Conservation (phyloP, 495 filamentous ascomycete genomes). For the Cercophora scortea region DNA sequence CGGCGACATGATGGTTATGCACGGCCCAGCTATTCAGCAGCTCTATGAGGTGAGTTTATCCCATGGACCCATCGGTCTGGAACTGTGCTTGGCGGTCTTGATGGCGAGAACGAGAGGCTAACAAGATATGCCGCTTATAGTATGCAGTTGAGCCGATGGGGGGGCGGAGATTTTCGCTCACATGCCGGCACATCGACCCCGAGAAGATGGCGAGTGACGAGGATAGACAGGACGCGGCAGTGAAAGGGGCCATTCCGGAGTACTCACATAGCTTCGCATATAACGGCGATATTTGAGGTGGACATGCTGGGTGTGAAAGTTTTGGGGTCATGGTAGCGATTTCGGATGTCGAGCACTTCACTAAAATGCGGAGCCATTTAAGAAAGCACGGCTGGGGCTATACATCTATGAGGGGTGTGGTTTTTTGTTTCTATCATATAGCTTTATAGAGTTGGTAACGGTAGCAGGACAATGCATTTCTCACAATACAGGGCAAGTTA, state of each 20-base stretch:
- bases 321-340: too few relatives aligned
- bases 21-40: constrained; percentile 62
- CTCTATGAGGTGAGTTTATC: constrained; percentile 54
- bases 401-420: too few relatives aligned
- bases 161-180: constrained; percentile 60
- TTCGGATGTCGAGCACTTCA: too few relatives aligned
- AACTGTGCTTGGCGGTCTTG: neutral
- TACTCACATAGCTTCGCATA: constrained; percentile 16
- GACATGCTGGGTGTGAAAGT: too few relatives aligned
- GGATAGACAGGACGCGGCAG: constrained; percentile 16
- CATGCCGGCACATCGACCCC: constrained; percentile 45
- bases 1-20: constrained; percentile 80
- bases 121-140: constrained; percentile 28
- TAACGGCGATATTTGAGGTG: constrained; percentile 3
- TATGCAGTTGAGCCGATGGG: constrained; percentile 52
- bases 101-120: constrained; percentile 1
- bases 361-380: too few relatives aligned
- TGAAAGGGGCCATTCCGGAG: constrained; percentile 28
- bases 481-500: too few relatives aligned
- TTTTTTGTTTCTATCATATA: too few relatives aligned
- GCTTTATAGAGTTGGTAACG: too few relatives aligned
- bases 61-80: neutral
- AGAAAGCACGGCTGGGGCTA: too few relatives aligned
- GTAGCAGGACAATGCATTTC: too few relatives aligned
- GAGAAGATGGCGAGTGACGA: constrained; percentile 26